These are phyloP conservation scores for Discostella stelligera DNA, from an alignment of 352 stramenopile species.

Conservation along the genomic window DNA sequence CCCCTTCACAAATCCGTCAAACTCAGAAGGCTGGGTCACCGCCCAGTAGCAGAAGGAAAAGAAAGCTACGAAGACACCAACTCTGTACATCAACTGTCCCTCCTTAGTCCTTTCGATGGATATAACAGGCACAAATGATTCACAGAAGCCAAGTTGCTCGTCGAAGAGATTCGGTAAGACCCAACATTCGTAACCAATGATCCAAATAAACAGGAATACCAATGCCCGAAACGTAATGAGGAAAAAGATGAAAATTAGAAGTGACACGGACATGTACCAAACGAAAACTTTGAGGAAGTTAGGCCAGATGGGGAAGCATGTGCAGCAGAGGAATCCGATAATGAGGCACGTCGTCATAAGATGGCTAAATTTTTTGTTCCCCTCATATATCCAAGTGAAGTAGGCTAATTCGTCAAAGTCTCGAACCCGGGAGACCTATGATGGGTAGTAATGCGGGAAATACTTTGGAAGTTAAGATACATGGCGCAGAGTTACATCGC, in stretches of 20 bases:
- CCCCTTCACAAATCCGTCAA: slow-evolving; percentile 97
- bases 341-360: slow-evolving; percentile 96
- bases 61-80: slow-evolving; percentile 90
- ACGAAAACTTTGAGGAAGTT: slow-evolving; percentile 96
- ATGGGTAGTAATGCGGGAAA: not conserved
- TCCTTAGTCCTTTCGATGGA: slow-evolving; percentile 82
- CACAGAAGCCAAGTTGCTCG: slow-evolving; percentile 94
- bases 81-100: slow-evolving; percentile 93
- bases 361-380: slow-evolving; percentile 96
- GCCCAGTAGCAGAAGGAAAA: slow-evolving; percentile 96
- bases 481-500: not conserved
- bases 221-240: slow-evolving; percentile 93
- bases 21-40: slow-evolving; percentile 98
- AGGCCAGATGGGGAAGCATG: slow-evolving; percentile 99
- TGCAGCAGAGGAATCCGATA: slow-evolving; percentile 94
- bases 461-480: slow-evolving; percentile 16
- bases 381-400: slow-evolving; percentile 99
- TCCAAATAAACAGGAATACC: slow-evolving; percentile 92
- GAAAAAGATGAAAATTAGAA: slow-evolving; percentile 97
- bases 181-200: slow-evolving; percentile 97
- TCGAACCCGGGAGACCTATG: slow-evolving; percentile 79
- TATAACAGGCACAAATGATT: slow-evolving; percentile 97
- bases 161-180: slow-evolving; percentile 99
- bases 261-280: slow-evolving; percentile 98
- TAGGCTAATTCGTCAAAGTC: slow-evolving; percentile 95